phyloP scores from a whole-genome alignment of 257 asterid genomes.

The Euphrasia confusa region DNA sequence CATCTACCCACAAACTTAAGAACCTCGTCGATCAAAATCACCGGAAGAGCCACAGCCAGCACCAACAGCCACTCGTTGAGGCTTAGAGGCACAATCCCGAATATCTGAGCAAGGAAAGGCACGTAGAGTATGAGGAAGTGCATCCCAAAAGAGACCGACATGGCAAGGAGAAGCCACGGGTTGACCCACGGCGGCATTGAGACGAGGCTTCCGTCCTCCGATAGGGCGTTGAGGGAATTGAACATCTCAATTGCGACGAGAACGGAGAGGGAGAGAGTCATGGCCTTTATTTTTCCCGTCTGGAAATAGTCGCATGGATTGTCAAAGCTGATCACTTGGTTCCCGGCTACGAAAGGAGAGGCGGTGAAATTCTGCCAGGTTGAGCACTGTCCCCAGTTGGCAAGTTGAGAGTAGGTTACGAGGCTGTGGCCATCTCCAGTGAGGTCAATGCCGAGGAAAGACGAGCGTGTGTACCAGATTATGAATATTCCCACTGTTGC shows the following conservation, averaged over 20 bases:
- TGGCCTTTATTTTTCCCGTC: constrained; percentile 86
- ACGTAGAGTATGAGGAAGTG: constrained; percentile 93
- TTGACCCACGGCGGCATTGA: constrained; percentile 99
- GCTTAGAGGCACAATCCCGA: constrained; percentile 94
- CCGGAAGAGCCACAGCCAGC: constrained; percentile 74
- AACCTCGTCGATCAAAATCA: constrained; percentile 77
- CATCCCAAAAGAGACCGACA: constrained; percentile 88
- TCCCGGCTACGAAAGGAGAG: constrained; percentile 85
- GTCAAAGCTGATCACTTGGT: constrained; percentile 44
- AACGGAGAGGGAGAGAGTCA: constrained; percentile 93
- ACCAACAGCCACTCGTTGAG: constrained; percentile 85
- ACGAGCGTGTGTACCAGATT: constrained; percentile 79
- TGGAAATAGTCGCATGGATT: constrained; percentile 89
- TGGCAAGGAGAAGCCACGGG: constrained; percentile 92
- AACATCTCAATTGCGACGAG: constrained; percentile 97
- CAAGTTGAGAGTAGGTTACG: constrained; percentile 75
- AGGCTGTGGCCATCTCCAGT: constrained; percentile 89
- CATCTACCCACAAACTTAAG: constrained; percentile 83
- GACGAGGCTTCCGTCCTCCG: constrained; percentile 88
- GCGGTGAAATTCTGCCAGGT: constrained; percentile 80
- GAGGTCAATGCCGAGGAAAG: constrained; percentile 92
- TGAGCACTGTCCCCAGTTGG: constrained; percentile 89
- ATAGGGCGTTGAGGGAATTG: constrained; percentile 87
- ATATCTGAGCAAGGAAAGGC: constrained; percentile 84
- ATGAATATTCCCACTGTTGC: constrained; percentile 92